Evolutionary conservation across 306 rosid species (phyloP).

Genomic region (Phaseolus lunatus): DNA sequence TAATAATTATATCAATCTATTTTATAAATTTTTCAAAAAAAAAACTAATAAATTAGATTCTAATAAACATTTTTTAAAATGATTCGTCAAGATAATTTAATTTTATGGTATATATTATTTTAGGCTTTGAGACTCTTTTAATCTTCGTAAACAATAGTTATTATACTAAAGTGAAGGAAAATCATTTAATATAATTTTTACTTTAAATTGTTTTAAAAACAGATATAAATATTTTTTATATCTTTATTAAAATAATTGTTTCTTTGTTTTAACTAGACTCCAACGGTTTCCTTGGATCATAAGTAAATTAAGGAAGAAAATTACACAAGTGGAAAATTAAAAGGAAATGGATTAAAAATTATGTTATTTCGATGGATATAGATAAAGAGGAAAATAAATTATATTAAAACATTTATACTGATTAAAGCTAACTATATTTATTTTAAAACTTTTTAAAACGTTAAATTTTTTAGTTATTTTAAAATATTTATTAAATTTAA

Average conservation of each 20-base stretch:
- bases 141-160: background rate
- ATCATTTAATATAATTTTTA: background rate
- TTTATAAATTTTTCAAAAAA: no score
- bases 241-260: background rate
- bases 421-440: no score
- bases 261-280: background rate
- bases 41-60: no score
- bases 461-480: no score
- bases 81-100: background rate
- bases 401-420: no score
- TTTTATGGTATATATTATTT: background rate
- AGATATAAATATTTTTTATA: background rate
- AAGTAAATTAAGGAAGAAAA: background rate
- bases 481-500: background rate
- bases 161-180: background rate
- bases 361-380: background rate
- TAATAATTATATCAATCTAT: no score
- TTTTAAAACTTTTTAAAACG: no score
- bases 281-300: background rate
- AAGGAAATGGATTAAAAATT: no score
- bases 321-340: no score
- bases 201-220: background rate
- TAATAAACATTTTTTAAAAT: no score
- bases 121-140: background rate
- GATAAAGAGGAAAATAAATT: no score